Conservation (phyloP, 2,329 filamentous ascomycete species). For the Neonectria magnoliae region DNA sequence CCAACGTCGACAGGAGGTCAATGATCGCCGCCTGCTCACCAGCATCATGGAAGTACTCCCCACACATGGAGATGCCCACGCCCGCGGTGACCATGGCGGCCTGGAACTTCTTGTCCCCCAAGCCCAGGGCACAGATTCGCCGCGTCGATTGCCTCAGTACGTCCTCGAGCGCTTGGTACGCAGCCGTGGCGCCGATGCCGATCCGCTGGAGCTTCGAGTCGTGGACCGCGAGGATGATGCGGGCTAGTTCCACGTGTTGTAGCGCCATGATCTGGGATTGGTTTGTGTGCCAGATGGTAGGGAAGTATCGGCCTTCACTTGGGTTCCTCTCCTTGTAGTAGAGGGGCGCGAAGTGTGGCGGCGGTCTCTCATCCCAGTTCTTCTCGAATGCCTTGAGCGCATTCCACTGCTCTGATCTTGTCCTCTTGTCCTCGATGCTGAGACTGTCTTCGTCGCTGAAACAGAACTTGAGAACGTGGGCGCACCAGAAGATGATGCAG, state of each 20-base stretch:
- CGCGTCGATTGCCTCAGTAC: constrained; percentile 17
- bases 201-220: constrained; percentile 26
- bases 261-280: constrained; percentile 30
- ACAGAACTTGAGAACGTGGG: constrained; percentile 29
- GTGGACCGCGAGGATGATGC: constrained; percentile 30
- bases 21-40: constrained; percentile 25
- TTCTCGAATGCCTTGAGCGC: constrained; percentile 18
- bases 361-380: constrained; percentile 22
- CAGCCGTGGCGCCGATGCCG: constrained; percentile 25
- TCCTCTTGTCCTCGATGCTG: background rate
- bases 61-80: constrained; percentile 31
- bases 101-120: constrained; percentile 18
- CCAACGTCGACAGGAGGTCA: constrained; percentile 17
- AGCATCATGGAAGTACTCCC: constrained; percentile 27
- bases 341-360: constrained; percentile 17
- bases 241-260: constrained; percentile 25
- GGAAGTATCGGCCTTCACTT: constrained; percentile 16
- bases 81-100: constrained; percentile 24
- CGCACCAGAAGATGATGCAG: constrained; percentile 24
- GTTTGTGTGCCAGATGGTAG: constrained; percentile 19
- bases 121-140: constrained; percentile 19
- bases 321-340: constrained; percentile 23
- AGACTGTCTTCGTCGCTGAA: constrained; percentile 1
- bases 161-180: constrained; percentile 24
- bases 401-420: constrained; percentile 19